Evolutionary conservation across 306 rosid genomes (phyloP), one percentile per base, ranked within the genome.

Genomic region (Medicago truncatula): DNA sequence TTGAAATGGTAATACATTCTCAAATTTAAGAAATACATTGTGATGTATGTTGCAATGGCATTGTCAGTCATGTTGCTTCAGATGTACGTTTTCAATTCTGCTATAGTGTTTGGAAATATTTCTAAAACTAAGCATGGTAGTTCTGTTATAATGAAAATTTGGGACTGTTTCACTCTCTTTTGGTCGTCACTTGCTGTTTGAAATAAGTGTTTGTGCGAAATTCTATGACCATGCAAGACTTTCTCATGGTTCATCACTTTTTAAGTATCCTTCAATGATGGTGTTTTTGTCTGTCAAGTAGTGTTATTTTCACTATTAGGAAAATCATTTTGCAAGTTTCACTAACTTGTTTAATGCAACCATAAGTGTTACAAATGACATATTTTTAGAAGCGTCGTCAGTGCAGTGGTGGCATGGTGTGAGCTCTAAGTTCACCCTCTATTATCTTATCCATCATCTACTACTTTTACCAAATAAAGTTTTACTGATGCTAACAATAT

Each of bases 251-350:
- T 34, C 69, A 47, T 18, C 73, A 64, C 20, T 39, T 63, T 34
- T 1, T 34, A 34, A 0, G 0, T 34, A 44, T 10, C 25, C 40
- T 80, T 67, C 14, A 69, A 25, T 39, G 11, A 18, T 10, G 66
- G n/a, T 43, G 59, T 36, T 44, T 28, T 34, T 34, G 14, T 46
- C 16, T 34, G 4, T 47, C 28, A 46, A 36, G 34, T 68, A 12
- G 44, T 75, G 9, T 23, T 53, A 25, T 53, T 74, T 76, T 20
- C 44, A 79, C 58, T 44, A 23, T 31, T 50, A 47, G 57, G 38
- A 60, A 71, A 38, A n/a, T 31, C 20, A 23, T 64, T 46, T 8
- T 71, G 31, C 75, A 52, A 59, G 64, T 52, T 53, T 78, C 46
- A 20, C 68, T 4, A 46, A 46, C n/a, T 12, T 46, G n/a, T 46